These are phyloP conservation scores for Colletotrichum acutatum DNA, from an alignment of 2,329 filamentous ascomycete genomes.

Conservation along the genomic window DNA sequence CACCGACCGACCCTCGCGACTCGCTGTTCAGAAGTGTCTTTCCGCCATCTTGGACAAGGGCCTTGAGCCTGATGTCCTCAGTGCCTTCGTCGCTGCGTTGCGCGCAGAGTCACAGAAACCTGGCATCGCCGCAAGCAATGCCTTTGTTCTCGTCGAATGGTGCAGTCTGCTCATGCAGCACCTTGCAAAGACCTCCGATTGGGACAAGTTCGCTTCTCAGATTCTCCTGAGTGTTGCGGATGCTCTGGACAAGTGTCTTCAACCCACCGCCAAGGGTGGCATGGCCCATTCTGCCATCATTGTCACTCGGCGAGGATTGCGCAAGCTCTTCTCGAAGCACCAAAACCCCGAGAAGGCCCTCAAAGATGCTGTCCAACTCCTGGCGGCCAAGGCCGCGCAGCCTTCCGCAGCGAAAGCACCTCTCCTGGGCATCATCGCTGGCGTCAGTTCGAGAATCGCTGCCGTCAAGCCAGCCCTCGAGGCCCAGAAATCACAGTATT, in stretches of 20 bases:
- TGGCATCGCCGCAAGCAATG: constrained; percentile 80
- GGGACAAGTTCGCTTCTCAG: constrained; percentile 73
- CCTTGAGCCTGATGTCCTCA: constrained; percentile 68
- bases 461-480: constrained; percentile 71
- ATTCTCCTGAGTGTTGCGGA: constrained; percentile 77
- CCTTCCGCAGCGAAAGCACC: constrained; percentile 77
- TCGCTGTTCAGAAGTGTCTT: constrained; percentile 85
- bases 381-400: constrained; percentile 75
- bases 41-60: constrained; percentile 70
- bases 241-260: constrained; percentile 81
- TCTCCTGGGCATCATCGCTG: constrained; percentile 86
- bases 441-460: constrained; percentile 81
- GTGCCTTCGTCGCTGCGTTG: constrained; percentile 73
- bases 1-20: constrained; percentile 83
- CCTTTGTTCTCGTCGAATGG: constrained; percentile 94
- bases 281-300: constrained; percentile 80
- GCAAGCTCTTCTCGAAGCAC: constrained; percentile 74
- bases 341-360: constrained; percentile 70
- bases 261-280: constrained; percentile 69
- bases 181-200: constrained; percentile 69
- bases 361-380: constrained; percentile 68
- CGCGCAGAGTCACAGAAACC: constrained; percentile 80
- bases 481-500: constrained; percentile 76
- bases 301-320: constrained; percentile 81
- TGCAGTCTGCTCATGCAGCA: constrained; percentile 82